phyloP scores from a whole-genome alignment of 148 eudicot genomes.

The Nyssa sinensis region DNA sequence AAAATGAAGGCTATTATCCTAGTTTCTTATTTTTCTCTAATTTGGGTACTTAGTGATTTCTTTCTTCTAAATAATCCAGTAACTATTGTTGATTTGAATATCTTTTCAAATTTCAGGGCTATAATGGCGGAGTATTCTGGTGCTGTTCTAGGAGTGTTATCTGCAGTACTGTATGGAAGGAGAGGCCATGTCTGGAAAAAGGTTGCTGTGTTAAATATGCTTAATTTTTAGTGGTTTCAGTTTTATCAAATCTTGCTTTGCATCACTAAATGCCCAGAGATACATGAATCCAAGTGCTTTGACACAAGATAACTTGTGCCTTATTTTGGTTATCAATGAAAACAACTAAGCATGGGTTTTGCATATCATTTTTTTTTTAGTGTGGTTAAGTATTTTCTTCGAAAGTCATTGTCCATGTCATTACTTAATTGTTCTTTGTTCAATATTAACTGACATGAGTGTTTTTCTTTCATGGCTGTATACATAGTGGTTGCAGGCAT shows the following conservation, averaged over 20 bases:
- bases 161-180: conserved; percentile 78
- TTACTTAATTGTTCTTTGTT: not conserved
- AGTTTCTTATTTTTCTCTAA: too few species aligned
- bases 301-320: not conserved
- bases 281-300: not conserved
- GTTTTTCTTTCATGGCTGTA: not conserved
- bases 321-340: not conserved
- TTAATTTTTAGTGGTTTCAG: not conserved
- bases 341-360: not conserved
- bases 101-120: conserved; percentile 45
- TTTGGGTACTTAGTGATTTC: not conserved
- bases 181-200: conserved; percentile 82
- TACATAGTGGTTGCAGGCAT: not conserved
- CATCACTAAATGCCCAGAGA: not conserved
- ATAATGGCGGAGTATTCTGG: conserved; percentile 94
- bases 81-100: not conserved
- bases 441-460: not conserved
- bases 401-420: not conserved
- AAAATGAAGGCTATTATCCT: not conserved
- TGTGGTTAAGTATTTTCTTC: not conserved
- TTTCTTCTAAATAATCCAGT: not conserved
- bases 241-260: not conserved
- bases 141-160: conserved; percentile 94
- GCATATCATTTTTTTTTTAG: not conserved
- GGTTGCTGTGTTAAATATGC: conserved; percentile 37